Evolutionary conservation across 2,329 filamentous ascomycete species (phyloP).

Genomic region (Diaporthe vexans): DNA sequence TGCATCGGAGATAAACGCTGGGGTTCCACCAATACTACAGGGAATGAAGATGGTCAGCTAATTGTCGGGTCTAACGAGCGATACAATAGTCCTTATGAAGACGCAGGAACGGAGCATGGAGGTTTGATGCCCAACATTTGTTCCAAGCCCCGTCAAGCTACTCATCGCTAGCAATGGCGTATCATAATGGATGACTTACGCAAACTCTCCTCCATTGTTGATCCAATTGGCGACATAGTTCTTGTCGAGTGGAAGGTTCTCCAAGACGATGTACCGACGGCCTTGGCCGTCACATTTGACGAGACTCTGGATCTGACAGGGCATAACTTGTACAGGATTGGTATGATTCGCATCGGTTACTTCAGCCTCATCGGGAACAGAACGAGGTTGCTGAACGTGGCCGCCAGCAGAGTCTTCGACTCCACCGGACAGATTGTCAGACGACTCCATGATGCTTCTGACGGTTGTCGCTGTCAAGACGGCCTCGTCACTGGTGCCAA

Average conservation of each 20-base stretch:
- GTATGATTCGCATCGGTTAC: not conserved
- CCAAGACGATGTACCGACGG: slow-evolving; percentile 5
- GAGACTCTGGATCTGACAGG: not conserved
- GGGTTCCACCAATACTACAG: not conserved
- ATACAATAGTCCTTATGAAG: not conserved
- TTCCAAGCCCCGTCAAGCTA: no score
- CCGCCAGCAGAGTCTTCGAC: not conserved
- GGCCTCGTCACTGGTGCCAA: not conserved
- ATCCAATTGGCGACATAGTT: slow-evolving; percentile 21
- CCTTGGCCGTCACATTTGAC: not conserved
- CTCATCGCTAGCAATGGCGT: not conserved
- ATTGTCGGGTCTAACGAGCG: not conserved
- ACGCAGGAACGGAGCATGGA: no score
- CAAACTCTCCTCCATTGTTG: slow-evolving; percentile 27
- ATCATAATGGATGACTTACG: not conserved
- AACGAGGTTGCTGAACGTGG: not conserved
- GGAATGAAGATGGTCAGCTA: not conserved
- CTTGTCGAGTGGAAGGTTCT: not conserved
- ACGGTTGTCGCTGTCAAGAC: not conserved
- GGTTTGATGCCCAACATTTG: no score
- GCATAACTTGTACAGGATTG: slow-evolving; percentile 1
- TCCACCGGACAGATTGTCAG: no score
- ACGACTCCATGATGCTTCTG: not conserved
- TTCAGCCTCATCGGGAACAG: not conserved
- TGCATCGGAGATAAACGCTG: not conserved